Evolutionary conservation across 768 basidiomycete species (phyloP), one percentile per base, ranked within the genome.

Genomic region (Coprinopsis marcescibilis): DNA sequence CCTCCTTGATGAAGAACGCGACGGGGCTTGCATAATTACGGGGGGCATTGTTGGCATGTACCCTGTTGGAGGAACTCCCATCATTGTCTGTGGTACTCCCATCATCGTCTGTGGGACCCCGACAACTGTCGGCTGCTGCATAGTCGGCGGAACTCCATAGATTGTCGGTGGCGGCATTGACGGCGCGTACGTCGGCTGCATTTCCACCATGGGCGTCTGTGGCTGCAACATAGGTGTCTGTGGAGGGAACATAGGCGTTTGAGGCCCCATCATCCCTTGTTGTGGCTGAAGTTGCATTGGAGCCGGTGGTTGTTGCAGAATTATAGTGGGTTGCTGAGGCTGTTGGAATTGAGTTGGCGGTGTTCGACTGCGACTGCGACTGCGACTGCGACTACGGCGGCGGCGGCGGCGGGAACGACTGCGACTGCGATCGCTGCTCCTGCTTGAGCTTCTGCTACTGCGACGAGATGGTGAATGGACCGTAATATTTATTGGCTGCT

Each of bases 341-440:
- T 33, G 32, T 30, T 27, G 24, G n/a, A n/a, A n/a, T 21, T 43
- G 41, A n/a, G 17, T n/a, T 21, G 41, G 41, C n/a, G 24, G 41
- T 27, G 24, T 56, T 21, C 55, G 24, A 21, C 57, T 57, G 13
- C 49, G 20, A 35, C 59, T 59, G 19, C 49, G 43, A 51, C 55
- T 52, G 29, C 49, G 42, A 17, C 48, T 39, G 51, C 39, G 29
- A 51, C 17, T 48, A 51, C 43, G 33, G 45, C 27, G 49, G 53
- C 26, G 59, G 49, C 48, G 54, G 52, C 35, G 46, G 55, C 24
- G 29, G 48, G 17, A 52, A 46, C 54, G 30, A 32, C 52, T 48
- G 35, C 45, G 43, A 43, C 55, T 52, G 24, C 55, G 45, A 39
- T 52, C 52, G 34, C 49, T 47, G 14, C 56, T 58, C 20, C 45